Evolutionary conservation across 2,329 filamentous ascomycete species (phyloP), one percentile per base, ranked within the genome.

Genomic region (Colletotrichum tofieldiae): DNA sequence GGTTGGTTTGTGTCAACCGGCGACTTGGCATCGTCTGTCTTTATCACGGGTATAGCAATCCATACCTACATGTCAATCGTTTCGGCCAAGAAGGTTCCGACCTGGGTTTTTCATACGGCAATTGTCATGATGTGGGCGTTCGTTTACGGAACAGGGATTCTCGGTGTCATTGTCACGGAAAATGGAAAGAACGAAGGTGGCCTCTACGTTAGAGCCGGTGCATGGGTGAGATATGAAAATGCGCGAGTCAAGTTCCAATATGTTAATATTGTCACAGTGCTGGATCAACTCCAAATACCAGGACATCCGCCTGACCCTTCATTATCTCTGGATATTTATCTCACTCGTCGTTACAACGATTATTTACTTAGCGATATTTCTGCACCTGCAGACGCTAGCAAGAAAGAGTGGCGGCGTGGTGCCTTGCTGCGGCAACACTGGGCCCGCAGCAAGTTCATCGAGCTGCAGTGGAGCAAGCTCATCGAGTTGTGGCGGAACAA

Each of bases 1-100:
- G 92, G 91, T n/a, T 91, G 91, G 80, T 89, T 93, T 59, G 84
- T 93, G 3, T 92, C 90, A 5, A 89, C 88, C 0, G 92, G 92
- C 39, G 91, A 93, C 77, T 77, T 94, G 65, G 86, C 90, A 0
- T 91, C 89, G 32, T 92, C 90, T 73, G 86, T 92, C 65, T 94
- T 93, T 78, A 91, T 93, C 74, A 87, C 90, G 2, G 83, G 85
- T 1, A 93, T 94, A 75, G 92, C 91, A 6, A 72, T 91, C 0
- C 91, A 93, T 77, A 93, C 92, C 0, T 93, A 92, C 75, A 83
- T 90, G 8, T 88, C 87, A 0, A 87, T 93, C 2, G 88, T 93
- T 2, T 84, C 84, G 47, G 84, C 87, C 12, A 89, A 87, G 62
- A 84, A 86, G 26, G 80, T 91, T 1, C 84, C 86, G 0, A 86